These are phyloP conservation scores for Carex arenaria DNA, from an alignment of 202 grass and related monocot genomes.

Conservation along the genomic window DNA sequence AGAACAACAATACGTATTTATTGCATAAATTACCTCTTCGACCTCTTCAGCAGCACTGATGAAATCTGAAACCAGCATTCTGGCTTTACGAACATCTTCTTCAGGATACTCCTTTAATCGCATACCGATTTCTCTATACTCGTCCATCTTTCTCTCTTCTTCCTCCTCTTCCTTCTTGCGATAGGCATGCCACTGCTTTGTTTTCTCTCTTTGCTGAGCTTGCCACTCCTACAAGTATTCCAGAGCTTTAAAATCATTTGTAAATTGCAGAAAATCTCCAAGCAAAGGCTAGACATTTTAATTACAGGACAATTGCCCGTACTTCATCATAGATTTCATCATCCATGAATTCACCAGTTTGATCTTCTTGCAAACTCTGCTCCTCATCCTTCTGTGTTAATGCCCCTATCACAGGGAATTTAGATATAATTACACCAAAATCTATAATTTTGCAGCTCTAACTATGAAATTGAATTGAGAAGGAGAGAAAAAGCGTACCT, in stretches of 20 bases:
- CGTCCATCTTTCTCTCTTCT: constrained; percentile 60
- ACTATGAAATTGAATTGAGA: neutral
- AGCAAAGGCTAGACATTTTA: neutral
- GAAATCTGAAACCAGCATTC: constrained; percentile 88
- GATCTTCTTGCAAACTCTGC: constrained; percentile 1
- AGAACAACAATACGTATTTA: neutral
- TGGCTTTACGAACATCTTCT: constrained; percentile 81
- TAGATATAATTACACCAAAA: neutral
- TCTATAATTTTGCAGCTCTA: neutral
- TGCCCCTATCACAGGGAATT: neutral
- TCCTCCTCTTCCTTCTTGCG: constrained; percentile 70
- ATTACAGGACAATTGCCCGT: neutral
- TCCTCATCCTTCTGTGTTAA: neutral
- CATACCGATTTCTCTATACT: constrained; percentile 87
- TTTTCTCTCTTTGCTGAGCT: constrained; percentile 57
- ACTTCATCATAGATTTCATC: constrained; percentile 20
- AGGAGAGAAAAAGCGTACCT: neutral
- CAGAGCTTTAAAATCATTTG: neutral
- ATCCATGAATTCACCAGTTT: neutral
- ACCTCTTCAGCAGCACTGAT: constrained; percentile 70
- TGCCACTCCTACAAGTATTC: constrained; percentile 72
- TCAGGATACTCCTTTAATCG: constrained; percentile 83
- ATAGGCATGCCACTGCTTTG: constrained; percentile 83
- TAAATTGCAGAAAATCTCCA: constrained; percentile 1
- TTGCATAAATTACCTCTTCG: constrained; percentile 52